These are phyloP conservation scores for Aspergillus nidulans DNA, from an alignment of 495 filamentous ascomycete species.

Conservation along the genomic window DNA sequence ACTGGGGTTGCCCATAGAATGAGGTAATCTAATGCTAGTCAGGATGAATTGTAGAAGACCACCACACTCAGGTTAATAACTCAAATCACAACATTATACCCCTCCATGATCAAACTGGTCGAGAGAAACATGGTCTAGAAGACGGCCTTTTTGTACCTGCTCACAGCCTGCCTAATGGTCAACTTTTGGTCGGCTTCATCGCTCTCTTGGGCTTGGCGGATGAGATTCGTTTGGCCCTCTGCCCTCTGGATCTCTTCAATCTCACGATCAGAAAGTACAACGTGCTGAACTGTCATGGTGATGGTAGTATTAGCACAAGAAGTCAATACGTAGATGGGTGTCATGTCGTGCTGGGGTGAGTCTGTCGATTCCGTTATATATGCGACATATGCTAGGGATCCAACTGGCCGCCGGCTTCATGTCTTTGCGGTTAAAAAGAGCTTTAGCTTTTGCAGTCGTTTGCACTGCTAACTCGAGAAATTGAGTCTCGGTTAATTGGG, in stretches of 20 bases:
- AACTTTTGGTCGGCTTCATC: constrained; percentile 6
- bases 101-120: constrained; percentile 41
- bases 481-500: no score
- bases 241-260: background rate
- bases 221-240: background rate
- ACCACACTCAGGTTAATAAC: background rate
- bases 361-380: no score
- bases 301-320: no score
- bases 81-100: constrained; percentile 33
- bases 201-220: constrained; percentile 2
- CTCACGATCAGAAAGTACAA: background rate
- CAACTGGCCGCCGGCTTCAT: no score
- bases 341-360: no score
- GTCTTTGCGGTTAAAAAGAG: no score
- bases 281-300: background rate
- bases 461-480: no score
- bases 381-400: no score
- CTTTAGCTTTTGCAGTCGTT: no score
- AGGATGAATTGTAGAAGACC: background rate
- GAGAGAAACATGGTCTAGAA: constrained; percentile 41
- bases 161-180: background rate
- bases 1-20: constrained; percentile 28
- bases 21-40: constrained; percentile 20
- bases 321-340: no score
- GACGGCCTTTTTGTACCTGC: constrained; percentile 28